These are phyloP conservation scores for Aspergillus diversus DNA, from an alignment of 495 filamentous ascomycete species.

Conservation along the genomic window DNA sequence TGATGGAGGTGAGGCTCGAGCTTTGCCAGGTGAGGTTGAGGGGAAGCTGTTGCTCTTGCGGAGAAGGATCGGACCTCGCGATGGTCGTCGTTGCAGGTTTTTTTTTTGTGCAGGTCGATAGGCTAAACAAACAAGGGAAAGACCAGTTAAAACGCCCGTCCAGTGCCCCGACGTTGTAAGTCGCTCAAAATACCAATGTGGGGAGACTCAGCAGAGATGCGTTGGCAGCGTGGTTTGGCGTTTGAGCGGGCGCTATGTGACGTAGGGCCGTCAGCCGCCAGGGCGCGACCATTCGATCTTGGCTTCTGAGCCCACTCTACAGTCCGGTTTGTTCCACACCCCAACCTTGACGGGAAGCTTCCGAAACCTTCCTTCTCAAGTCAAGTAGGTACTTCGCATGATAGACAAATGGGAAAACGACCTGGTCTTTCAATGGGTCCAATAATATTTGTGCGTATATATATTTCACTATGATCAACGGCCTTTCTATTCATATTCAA, in stretches of 20 bases:
- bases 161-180: slow-evolving; percentile 7
- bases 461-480: slow-evolving; percentile 13
- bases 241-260: slow-evolving; percentile 39
- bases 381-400: neutral
- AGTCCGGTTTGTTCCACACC: neutral
- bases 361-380: neutral
- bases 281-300: slow-evolving; percentile 14
- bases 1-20: slow-evolving; percentile 16
- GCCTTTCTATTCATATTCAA: neutral
- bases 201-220: slow-evolving; percentile 33
- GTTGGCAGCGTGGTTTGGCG: slow-evolving; percentile 43
- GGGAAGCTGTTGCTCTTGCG: slow-evolving; percentile 23
- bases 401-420: slow-evolving; percentile 9
- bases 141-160: slow-evolving; percentile 2
- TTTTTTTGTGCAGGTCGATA: neutral
- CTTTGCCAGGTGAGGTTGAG: neutral
- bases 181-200: slow-evolving; percentile 21
- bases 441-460: neutral
- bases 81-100: slow-evolving; percentile 1
- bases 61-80: slow-evolving; percentile 1
- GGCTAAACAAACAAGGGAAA: slow-evolving; percentile 4
- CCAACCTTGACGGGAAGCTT: neutral
- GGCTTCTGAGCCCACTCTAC: neutral
- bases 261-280: slow-evolving; percentile 35
- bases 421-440: slow-evolving; percentile 4